Base-by-base conservation (phyloP, 345 rosid species). In the Raphanus raphanistrum region DNA sequence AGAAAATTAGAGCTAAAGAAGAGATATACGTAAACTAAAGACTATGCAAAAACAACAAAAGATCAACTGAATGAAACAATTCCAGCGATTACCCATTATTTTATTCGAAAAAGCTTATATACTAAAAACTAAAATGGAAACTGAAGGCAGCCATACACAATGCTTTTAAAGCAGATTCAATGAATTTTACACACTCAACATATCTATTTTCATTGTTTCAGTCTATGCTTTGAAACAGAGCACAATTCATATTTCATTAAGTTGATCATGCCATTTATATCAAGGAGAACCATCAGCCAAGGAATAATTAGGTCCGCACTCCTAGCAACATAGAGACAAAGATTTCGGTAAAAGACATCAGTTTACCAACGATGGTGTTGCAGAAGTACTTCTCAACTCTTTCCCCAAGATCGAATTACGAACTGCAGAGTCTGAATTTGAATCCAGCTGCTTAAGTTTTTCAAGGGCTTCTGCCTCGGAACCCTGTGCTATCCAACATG, bases 381-480 rank as follows among this genome's bases (percentile, higher is more conserved):
- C 73, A 58, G 90, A 75, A 60, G 70, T 83, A 82, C 83, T 89
- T 75, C 63, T 86, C 13, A 57, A 81, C 66, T 87, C 94, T 84
- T 87, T 88, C 67, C 80, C 87, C 29, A 78, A 45, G 60, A 84
- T 72, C 26, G 92, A 76, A 79, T 85, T 87, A 55, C 84, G 82
- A 48, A 82, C 68, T 26, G 89, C 82, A 67, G 85, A 74, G 82
- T 81, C 90, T 60, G 88, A 85, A 83, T 85, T 92, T 76, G 82
- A 78, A 67, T 87, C 90, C 73, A 90, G 87, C 79, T 84, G 92
- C 76, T 77, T 82, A 78, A 95, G 94, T 80, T 77, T 85, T 81
- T 88, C 97, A 77, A 88, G 77, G 66, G 83, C 94, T 77, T 90
- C 92, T 27, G 87, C 85, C 82, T 92, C 94, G 26, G 77, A 83